Conservation (phyloP, 352 stramenopile genomes). For the Phytopythium helicoides region DNA sequence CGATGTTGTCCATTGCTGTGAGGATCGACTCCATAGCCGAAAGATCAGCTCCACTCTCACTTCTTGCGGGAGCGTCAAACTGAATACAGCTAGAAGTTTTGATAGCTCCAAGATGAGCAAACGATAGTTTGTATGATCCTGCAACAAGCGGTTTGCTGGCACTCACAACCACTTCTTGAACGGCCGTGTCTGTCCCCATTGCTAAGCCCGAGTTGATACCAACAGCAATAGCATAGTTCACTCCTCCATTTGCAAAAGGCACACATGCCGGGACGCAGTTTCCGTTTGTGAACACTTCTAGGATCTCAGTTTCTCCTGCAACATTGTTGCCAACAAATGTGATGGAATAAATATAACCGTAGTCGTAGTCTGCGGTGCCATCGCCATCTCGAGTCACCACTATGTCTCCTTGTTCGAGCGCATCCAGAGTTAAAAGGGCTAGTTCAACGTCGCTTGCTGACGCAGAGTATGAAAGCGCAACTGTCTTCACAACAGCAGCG, state of each 20-base stretch:
- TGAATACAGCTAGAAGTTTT: conserved; percentile 49
- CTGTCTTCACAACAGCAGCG: conserved; percentile 9
- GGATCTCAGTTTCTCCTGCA: conserved; percentile 46
- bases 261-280: conserved; percentile 13
- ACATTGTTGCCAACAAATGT: conserved; percentile 77
- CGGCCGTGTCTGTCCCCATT: conserved; percentile 71
- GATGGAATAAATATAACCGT: conserved; percentile 69
- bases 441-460: conserved; percentile 25
- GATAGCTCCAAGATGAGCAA: conserved; percentile 35
- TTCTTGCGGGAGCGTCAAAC: conserved; percentile 52
- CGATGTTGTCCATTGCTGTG: conserved; percentile 60
- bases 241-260: conserved; percentile 38
- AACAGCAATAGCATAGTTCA: conserved; percentile 23
- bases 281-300: neutral
- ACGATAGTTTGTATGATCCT: conserved; percentile 57
- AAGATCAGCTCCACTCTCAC: conserved; percentile 14
- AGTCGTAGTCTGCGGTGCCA: conserved; percentile 44
- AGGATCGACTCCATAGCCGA: conserved; percentile 56
- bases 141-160: conserved; percentile 43
- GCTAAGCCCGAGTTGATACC: conserved; percentile 38
- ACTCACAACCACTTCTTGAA: conserved; percentile 67
- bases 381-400: conserved; percentile 77
- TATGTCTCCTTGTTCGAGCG: conserved; percentile 43
- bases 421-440: conserved; percentile 28
- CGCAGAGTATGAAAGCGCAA: conserved; percentile 41